Conservation (phyloP, 495 filamentous ascomycete genomes). For the Trichocladium uniseriatum region DNA sequence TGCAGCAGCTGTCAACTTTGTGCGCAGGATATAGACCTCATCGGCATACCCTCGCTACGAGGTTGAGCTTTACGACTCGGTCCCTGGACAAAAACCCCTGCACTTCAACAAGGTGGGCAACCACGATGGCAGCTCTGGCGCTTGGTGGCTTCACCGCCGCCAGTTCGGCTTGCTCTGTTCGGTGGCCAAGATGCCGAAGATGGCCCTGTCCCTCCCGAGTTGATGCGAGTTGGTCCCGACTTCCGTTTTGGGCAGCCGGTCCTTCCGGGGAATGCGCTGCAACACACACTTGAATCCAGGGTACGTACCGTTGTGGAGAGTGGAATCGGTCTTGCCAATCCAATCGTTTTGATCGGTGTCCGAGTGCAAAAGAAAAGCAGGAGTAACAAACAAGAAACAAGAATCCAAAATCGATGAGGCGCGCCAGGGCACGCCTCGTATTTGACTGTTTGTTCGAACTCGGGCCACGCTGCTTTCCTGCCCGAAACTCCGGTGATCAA, state of each 20-base stretch:
- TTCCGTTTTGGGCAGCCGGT: conserved; percentile 5
- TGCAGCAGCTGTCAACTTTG: background rate
- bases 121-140: background rate
- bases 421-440: conserved; percentile 4
- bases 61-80: background rate
- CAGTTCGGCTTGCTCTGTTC: background rate
- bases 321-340: background rate
- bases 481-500: conserved; percentile 4
- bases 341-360: too few species aligned
- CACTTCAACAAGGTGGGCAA: background rate
- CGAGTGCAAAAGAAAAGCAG: too few species aligned
- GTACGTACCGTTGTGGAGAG: conserved; percentile 7
- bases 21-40: background rate
- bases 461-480: conserved; percentile 1
- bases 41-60: conserved; percentile 5
- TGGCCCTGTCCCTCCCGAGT: background rate
- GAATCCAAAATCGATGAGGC: background rate
- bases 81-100: background rate
- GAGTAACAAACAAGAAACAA: background rate
- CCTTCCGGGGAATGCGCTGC: background rate
- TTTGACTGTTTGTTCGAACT: background rate
- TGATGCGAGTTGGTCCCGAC: background rate
- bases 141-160: background rate
- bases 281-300: background rate
- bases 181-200: background rate